phyloP scores from a whole-genome alignment of 2,329 filamentous ascomycete genomes.

The Emericellopsis atlantica region DNA sequence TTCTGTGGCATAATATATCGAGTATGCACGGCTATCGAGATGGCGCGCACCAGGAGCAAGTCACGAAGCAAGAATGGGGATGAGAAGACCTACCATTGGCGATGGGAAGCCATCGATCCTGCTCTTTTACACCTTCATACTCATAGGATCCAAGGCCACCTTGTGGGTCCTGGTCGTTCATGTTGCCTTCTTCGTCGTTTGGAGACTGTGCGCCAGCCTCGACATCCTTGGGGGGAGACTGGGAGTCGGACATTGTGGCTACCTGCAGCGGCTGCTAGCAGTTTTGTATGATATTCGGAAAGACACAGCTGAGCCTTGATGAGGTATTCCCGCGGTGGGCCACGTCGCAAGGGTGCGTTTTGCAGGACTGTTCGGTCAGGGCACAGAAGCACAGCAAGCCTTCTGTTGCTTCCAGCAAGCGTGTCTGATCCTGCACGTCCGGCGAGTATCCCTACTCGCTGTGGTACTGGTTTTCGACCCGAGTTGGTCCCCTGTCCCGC shows the following conservation, averaged over 20 bases:
- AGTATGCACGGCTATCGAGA: slow-evolving; percentile 11
- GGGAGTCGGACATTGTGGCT: slow-evolving; percentile 83
- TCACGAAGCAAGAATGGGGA: slow-evolving; percentile 28
- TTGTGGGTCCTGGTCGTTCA: slow-evolving; percentile 82
- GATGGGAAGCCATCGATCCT: slow-evolving; percentile 98
- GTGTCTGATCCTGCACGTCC: background rate
- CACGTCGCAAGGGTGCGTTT: slow-evolving; percentile 36
- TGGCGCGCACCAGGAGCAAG: slow-evolving; percentile 17
- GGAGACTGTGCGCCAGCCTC: slow-evolving; percentile 86
- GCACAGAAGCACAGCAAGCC: no score
- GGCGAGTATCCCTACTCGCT: slow-evolving; percentile 1
- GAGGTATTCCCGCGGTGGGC: slow-evolving; percentile 44
- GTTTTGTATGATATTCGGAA: slow-evolving; percentile 30
- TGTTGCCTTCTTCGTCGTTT: slow-evolving; percentile 81
- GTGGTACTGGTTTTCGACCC: no score
- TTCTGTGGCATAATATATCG: slow-evolving; percentile 39
- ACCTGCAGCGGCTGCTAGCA: slow-evolving; percentile 51
- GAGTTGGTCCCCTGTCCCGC: slow-evolving; percentile 1
- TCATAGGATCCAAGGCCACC: slow-evolving; percentile 65
- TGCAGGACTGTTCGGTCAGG: background rate
- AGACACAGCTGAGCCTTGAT: slow-evolving; percentile 39
- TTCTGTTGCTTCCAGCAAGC: no score
- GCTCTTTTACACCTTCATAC: slow-evolving; percentile 93
- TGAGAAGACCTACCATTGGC: slow-evolving; percentile 82
- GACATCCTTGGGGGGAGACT: slow-evolving; percentile 90